These are phyloP conservation scores for Metarhizium sp. DNA, from an alignment of 2,329 filamentous ascomycete genomes.

Conservation along the genomic window DNA sequence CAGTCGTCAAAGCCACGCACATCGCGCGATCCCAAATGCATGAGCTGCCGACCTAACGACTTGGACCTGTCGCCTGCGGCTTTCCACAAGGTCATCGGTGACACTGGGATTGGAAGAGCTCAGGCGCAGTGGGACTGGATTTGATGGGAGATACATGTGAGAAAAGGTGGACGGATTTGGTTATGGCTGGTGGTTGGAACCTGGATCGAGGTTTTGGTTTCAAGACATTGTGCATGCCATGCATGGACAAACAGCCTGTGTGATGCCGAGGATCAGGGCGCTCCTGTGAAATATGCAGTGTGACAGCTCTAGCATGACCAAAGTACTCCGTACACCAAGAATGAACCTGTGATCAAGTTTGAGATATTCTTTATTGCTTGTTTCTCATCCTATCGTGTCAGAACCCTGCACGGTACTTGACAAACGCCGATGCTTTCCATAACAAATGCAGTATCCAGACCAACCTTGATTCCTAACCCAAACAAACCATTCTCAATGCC, in stretches of 20 bases:
- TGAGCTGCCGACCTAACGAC: constrained; percentile 33
- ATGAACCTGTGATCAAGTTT: neutral
- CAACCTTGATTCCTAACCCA: neutral
- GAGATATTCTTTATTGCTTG: neutral
- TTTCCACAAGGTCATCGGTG: constrained; percentile 34
- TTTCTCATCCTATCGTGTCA: neutral
- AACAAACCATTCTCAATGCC: neutral
- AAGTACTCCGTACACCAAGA: neutral
- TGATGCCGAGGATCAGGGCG: neutral
- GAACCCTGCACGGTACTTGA: neutral
- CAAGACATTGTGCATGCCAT: too few relatives aligned
- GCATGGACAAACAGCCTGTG: neutral
- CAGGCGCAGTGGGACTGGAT: neutral
- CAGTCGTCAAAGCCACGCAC: too few relatives aligned
- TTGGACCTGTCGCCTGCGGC: constrained; percentile 38
- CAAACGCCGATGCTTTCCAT: neutral
- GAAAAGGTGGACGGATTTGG: neutral
- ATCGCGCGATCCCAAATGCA: constrained; percentile 35
- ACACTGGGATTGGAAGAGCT: constrained; percentile 13
- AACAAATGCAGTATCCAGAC: neutral
- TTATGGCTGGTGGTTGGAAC: too few relatives aligned
- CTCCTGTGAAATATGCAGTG: neutral
- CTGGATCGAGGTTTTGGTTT: too few relatives aligned
- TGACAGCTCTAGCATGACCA: neutral
- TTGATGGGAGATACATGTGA: too few relatives aligned